phyloP scores from a whole-genome alignment of 2,329 filamentous ascomycete genomes.

The Aspergillus sp. region DNA sequence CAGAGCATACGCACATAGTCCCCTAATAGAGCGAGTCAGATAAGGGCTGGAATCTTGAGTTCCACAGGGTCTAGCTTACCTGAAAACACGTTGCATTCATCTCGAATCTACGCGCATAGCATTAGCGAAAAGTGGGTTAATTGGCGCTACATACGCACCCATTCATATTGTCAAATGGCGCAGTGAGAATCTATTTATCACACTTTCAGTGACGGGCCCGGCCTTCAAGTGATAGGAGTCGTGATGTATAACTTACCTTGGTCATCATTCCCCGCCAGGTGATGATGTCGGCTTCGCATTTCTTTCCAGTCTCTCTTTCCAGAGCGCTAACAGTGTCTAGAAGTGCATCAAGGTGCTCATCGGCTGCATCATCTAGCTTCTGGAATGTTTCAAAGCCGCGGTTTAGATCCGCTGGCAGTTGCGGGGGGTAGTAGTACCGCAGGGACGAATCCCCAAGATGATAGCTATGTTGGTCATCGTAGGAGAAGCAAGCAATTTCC shows the following conservation, averaged over 20 bases:
- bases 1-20: conserved; percentile 50
- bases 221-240: background rate
- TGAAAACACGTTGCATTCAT: conserved; percentile 95
- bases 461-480: conserved; percentile 78
- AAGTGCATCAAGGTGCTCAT: conserved; percentile 84
- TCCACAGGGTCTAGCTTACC: conserved; percentile 50
- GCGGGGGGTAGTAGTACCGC: conserved; percentile 82
- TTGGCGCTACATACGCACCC: conserved; percentile 53
- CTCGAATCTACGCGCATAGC: conserved; percentile 65
- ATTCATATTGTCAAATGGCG: conserved; percentile 78
- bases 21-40: conserved; percentile 41
- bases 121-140: conserved; percentile 11
- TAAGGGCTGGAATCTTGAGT: background rate
- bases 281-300: conserved; percentile 73
- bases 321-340: conserved; percentile 72
- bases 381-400: conserved; percentile 79
- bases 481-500: conserved; percentile 94
- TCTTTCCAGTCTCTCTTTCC: conserved; percentile 67
- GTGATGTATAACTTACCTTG: conserved; percentile 60
- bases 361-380: conserved; percentile 76
- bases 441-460: conserved; percentile 75
- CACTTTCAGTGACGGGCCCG: background rate
- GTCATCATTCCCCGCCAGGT: conserved; percentile 99
- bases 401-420: conserved; percentile 70
- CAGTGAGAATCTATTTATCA: conserved; percentile 70